Evolutionary conservation across 768 basidiomycete species (phyloP).

Genomic region (Cubamyces lactineus): DNA sequence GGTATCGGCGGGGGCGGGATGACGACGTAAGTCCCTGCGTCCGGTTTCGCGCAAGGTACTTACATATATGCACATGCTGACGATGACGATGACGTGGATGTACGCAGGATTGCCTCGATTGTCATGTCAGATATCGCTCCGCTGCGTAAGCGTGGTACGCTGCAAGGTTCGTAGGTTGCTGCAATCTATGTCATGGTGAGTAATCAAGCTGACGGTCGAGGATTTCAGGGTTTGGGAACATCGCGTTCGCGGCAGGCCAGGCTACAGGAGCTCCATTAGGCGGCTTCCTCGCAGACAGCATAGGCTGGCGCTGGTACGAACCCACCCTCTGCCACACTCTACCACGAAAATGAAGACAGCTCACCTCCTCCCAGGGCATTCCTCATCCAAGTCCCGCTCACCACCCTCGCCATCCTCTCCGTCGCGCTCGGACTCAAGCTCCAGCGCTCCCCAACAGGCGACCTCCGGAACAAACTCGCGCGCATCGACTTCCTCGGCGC

Average conservation of each 20-base stretch:
- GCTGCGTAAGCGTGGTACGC: constrained; percentile 64
- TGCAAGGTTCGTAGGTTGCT: constrained; percentile 52
- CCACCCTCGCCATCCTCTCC: constrained; percentile 53
- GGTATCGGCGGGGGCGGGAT: constrained; percentile 68
- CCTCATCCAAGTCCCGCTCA: constrained; percentile 60
- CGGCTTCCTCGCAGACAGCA: constrained; percentile 61
- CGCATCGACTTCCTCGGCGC: constrained; percentile 69
- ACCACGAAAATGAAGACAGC: not conserved
- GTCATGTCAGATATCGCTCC: constrained; percentile 70
- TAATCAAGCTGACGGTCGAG: not conserved
- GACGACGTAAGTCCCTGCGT: constrained; percentile 52
- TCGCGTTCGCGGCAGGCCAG: constrained; percentile 61
- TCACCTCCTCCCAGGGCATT: constrained; percentile 48
- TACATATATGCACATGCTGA: too few species aligned
- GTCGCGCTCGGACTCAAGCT: constrained; percentile 60
- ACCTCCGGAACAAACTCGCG: constrained; percentile 54
- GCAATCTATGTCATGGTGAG: not conserved
- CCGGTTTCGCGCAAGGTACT: too few species aligned
- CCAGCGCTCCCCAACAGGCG: constrained; percentile 44
- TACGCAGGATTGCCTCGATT: constrained; percentile 57
- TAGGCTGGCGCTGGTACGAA: constrained; percentile 67
- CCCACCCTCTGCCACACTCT: not conserved
- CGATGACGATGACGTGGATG: not conserved
- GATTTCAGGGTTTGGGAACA: constrained; percentile 54
- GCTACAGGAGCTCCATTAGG: constrained; percentile 65